Conservation (phyloP, 306 rosid species). For the Acacia crassicarpa region DNA sequence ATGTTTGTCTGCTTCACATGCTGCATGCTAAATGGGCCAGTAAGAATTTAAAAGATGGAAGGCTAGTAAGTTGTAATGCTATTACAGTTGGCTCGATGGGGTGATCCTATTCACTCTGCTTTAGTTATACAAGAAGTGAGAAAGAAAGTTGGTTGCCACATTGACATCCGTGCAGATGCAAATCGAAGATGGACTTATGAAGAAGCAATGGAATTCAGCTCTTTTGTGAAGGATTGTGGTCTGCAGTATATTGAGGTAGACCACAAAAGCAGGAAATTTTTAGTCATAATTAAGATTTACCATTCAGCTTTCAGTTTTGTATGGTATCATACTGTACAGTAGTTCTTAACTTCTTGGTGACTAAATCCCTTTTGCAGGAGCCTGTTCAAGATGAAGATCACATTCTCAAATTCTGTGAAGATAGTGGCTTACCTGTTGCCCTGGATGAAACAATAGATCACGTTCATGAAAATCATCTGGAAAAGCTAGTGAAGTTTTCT, state of each 20-base stretch:
- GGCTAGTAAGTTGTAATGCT: conserved; percentile 26
- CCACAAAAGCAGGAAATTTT: conserved; percentile 2
- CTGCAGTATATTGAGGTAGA: conserved; percentile 89
- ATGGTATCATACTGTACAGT: background rate
- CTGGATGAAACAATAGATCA: conserved; percentile 82
- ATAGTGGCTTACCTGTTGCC: conserved; percentile 85
- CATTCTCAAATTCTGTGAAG: conserved; percentile 78
- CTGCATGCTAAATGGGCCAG: conserved; percentile 22
- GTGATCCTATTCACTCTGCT: conserved; percentile 73
- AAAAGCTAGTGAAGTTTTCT: conserved; percentile 64
- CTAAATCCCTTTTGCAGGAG: conserved; percentile 58
- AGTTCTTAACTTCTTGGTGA: conserved; percentile 18
- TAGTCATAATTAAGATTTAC: background rate
- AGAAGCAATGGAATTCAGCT: conserved; percentile 84
- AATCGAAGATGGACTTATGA: conserved; percentile 84
- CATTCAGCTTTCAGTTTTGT: conserved; percentile 4
- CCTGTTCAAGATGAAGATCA: conserved; percentile 81
- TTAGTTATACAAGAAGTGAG: conserved; percentile 71
- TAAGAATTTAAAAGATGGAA: conserved; percentile 21
- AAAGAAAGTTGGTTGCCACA: conserved; percentile 67
- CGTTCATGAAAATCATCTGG: conserved; percentile 62
- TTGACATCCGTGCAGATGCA: conserved; percentile 86
- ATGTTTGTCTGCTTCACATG: conserved; percentile 19
- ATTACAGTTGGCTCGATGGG: conserved; percentile 74
- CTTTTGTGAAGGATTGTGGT: conserved; percentile 71